Percentiles rank a stretch among this genome's conserved stretches.
phyloP scores from a whole-genome alignment of 169 alveolate genomes.

The Plasmodium cynomolgi region DNA sequence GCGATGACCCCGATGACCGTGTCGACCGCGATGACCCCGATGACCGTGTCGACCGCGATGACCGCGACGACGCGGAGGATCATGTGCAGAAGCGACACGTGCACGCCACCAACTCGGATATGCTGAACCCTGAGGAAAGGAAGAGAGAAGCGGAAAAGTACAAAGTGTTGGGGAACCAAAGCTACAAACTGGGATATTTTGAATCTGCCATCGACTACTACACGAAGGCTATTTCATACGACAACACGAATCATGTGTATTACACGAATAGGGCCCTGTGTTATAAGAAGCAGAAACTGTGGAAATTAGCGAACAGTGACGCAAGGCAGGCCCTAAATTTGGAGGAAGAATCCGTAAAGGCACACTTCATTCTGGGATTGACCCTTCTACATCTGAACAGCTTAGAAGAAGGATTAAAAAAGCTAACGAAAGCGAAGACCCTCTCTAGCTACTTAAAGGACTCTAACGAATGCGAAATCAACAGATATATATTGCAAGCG shows the following conservation, averaged over 20 bases:
- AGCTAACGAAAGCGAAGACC: conserved; percentile 83
- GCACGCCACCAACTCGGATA: conserved; percentile 14
- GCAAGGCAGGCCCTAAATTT: conserved; percentile 85
- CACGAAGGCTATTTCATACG: conserved; percentile 84
- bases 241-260: conserved; percentile 84
- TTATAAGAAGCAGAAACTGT: conserved; percentile 83
- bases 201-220: conserved; percentile 89
- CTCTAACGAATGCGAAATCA: conserved; percentile 81
- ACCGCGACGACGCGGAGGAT: background rate
- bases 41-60: background rate
- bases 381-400: conserved; percentile 87
- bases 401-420: conserved; percentile 84
- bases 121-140: conserved; percentile 68
- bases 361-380: conserved; percentile 87
- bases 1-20: background rate
- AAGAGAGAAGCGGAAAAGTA: conserved; percentile 82
- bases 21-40: background rate
- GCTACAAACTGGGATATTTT: conserved; percentile 87
- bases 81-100: conserved; percentile 23
- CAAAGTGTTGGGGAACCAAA: conserved; percentile 84
- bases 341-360: conserved; percentile 88
- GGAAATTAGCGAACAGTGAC: conserved; percentile 86
- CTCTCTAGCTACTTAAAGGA: conserved; percentile 83
- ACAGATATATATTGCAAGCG: conserved; percentile 82
- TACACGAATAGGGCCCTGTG: conserved; percentile 89